Base-by-base conservation (phyloP, 2,329 filamentous ascomycete genomes). In the Arthrobotrys entomopaga region DNA sequence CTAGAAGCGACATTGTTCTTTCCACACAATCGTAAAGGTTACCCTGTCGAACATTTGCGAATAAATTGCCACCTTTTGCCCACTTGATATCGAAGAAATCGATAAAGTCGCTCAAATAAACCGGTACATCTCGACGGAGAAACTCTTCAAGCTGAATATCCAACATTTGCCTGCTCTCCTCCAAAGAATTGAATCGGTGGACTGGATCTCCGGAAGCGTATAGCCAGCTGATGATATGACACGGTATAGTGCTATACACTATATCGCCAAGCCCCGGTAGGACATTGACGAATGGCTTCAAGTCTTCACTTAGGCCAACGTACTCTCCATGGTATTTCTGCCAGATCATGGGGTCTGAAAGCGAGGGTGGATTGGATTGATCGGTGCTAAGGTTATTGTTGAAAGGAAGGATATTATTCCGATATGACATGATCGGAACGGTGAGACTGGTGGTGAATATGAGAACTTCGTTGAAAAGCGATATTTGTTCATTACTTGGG, bases 321-420 rank as follows among this genome's bases (percentile, higher is more conserved):
- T 65, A 49, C 8, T 56, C 38, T 0, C 2, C 16, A 11, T 49
- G n/a, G 26, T 56, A 49, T 22, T 48, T 48, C 22, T 38, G 5
- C 11, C 38, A 34, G 15, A 64, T 24, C 10, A 8, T 19, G 2
- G 11, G 11, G 24, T 53, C 8, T 26, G 48, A 16, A 11, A 43
- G 26, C 1, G 59, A 64, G 19, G 19, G 59, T 42, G 2, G 48
- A 6, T 53, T 26, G 7, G 42, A 2, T 42, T 13, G 56, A 8
- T 29, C 10, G 22, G 7, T 20, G 24, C 24, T 29, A 0, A 59
- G 56, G 3, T 10, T 26, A 13, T 29, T 29, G 24, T 59, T 59
- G 13, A 59, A 59, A 10, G 11, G 19, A 15, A 24, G 26, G 11
- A 59, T 59, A 34, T 59, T 59, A n/a, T 59, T 59, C 2, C 53